Evolutionary conservation across 2,329 filamentous ascomycete species (phyloP), one percentile per base, ranked within the genome.

Genomic region (Trichophyton rubrum): DNA sequence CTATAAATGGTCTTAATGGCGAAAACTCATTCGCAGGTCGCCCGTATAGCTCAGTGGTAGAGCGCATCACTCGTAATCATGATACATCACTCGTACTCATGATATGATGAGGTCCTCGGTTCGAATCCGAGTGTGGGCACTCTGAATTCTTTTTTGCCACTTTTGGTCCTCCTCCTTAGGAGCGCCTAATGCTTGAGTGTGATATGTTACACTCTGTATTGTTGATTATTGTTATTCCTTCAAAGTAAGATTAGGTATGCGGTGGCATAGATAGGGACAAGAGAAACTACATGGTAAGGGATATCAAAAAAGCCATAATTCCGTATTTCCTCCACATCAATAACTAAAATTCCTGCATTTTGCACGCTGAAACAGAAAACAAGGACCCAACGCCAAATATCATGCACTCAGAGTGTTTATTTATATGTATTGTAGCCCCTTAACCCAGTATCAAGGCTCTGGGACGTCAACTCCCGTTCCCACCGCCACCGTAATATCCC

Each of bases 1-100:
- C n/a, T 22, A 24, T 5, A 27, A 27, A 20, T 51, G 13, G 1
- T 22, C 7, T 4, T 51, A 30, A 15, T 6, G 3, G 17, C 17
- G 3, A 30, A 51, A 51, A 27, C 47, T 2, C 17, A 51, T 3
- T 51, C 20, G 22, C 47, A 53, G 49, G 49, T 33, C 24, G 55
- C 55, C 56, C 56, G 56, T 43, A 15, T 58, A 58, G 56, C 56
- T 58, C 35, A 43, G 33, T 58, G 33, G 35, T 58, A 58, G 56
- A 58, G 56, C 35, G 56, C 56, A 43, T 43, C 56, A 58, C 56
- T 43, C 56, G 56, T 58, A 43, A 9, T 41, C 35, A 20, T 58
- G 40, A n/a, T 27, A 58, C 56, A 43, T 43, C 56, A 58, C 56
- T 43, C 56, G 56, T 58, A 43, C 17, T 41, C 35, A 20, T 58